Base-by-base conservation (phyloP, 2,329 filamentous ascomycete genomes). In the Aureobasidium vineae region DNA sequence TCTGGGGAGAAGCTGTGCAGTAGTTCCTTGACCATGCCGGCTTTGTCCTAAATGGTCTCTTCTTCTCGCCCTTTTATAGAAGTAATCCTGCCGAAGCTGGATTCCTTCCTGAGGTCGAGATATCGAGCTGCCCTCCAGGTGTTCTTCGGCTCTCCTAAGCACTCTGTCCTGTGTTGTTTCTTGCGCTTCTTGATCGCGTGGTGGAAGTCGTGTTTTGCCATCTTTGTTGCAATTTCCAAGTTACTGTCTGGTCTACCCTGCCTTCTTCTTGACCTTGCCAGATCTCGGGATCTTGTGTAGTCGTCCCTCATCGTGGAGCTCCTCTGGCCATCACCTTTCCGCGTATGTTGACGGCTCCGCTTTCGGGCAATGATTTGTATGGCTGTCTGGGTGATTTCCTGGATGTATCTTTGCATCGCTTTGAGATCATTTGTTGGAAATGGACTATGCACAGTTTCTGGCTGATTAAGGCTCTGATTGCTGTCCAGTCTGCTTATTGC, bases 261-360 rank as follows among this genome's bases (percentile, higher is more conserved):
- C 38, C 64, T 59, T 31, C 53, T 59, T 50, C 38, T 47, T 38
- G 43, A 49, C 23, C 52, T 66, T 16, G 41, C 64, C n/a, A 28
- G 40, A n/a, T 66, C 61, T 5, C 64, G 53, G 28, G 53, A 11
- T 19, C 10, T 40, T 6, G 54, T 61, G 15, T 60, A 59, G 23
- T 33, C 41, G 31, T 61, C 33, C 21, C 64, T 45, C 7, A 66
- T 28, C 1, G 45, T 19, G 2, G 40, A 66, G 43, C 23, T 66
- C 54, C 6, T 26, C 28, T 41, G 70, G 73, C 73, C 71, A 76
- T 73, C 70, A 77, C 49, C 73, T 67, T 66, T 76, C 75, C 47
- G 70, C 68, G 63, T 74, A 72, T 19, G 54, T 67, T 26, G 69
- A 73, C 50, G 71, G 73, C 57, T 70, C 72, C 21, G 72, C 69